Evolutionary conservation across 2,329 filamentous ascomycete species (phyloP).

Genomic region (Arthrobotrys musiformis): DNA sequence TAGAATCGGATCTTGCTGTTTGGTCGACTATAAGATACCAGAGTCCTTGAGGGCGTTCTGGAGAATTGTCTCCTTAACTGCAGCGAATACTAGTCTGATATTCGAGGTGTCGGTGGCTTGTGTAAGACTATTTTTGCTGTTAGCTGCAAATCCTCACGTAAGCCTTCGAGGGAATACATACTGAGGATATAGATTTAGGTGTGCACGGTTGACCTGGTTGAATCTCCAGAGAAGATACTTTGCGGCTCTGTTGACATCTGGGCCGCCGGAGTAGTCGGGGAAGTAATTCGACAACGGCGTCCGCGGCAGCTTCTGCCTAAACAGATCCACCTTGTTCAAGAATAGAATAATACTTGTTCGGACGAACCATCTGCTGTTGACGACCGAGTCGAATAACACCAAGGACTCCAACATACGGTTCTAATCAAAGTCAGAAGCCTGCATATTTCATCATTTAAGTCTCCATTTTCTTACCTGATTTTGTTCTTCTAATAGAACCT

Average conservation of each 20-base stretch:
- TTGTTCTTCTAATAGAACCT: constrained; percentile 94
- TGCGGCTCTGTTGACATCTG: constrained; percentile 96
- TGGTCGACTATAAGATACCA: constrained; percentile 74
- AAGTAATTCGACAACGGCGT: constrained; percentile 96
- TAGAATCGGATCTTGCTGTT: constrained; percentile 2
- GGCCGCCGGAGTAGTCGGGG: constrained; percentile 95
- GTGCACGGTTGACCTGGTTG: constrained; percentile 96
- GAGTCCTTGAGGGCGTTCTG: constrained; percentile 99
- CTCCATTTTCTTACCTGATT: constrained; percentile 75
- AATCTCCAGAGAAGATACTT: constrained; percentile 99
- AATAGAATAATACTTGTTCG: constrained; percentile 98
- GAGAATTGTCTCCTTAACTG: constrained; percentile 97
- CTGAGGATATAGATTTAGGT: constrained; percentile 97
- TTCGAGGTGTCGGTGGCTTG: constrained; percentile 99
- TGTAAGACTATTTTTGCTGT: constrained; percentile 75
- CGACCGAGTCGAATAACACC: constrained; percentile 95
- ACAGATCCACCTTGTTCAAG: constrained; percentile 98
- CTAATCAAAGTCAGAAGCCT: constrained; percentile 65
- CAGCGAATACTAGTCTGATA: constrained; percentile 95
- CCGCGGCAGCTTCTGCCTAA: constrained; percentile 90
- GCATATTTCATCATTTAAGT: constrained; percentile 58
- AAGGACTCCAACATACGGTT: constrained; percentile 99
- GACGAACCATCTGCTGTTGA: constrained; percentile 99
- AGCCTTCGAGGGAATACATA: constrained; percentile 67
- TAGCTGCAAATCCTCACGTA: constrained; percentile 50